Conservation (phyloP, 768 basidiomycete species). For the Astraeus odoratus region DNA sequence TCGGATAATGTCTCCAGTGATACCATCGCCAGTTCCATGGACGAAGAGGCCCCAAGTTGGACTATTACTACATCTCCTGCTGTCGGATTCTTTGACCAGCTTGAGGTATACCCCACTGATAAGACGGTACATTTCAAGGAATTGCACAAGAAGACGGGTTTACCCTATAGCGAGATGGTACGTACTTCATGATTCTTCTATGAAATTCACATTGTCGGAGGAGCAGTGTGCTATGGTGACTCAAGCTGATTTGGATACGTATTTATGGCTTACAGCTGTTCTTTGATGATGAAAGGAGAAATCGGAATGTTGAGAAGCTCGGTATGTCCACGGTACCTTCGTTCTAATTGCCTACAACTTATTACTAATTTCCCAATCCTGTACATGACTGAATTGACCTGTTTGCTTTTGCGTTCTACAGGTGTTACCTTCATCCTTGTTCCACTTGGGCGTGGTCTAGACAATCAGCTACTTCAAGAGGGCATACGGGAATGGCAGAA, state of each 20-base stretch:
- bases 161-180: slow-evolving; percentile 76
- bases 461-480: slow-evolving; percentile 48
- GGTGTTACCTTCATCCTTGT: slow-evolving; percentile 85
- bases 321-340: slow-evolving; percentile 28
- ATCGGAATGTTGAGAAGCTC: slow-evolving; percentile 49
- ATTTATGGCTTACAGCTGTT: slow-evolving; percentile 37
- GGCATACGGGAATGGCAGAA: slow-evolving; percentile 69
- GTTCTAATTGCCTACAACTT: not conserved
- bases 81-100: slow-evolving; percentile 56
- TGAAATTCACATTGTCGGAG: not conserved
- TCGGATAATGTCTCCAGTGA: slow-evolving; percentile 12
- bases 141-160: slow-evolving; percentile 64
- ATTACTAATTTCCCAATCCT: not conserved
- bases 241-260: not conserved
- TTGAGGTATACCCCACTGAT: slow-evolving; percentile 76
- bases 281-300: slow-evolving; percentile 65
- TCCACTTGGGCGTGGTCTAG: slow-evolving; percentile 48
- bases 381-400: not conserved
- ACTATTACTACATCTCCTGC: slow-evolving; percentile 29
- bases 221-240: no score
- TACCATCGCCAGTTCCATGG: slow-evolving; percentile 3
- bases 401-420: slow-evolving; percentile 13
- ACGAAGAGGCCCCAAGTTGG: slow-evolving; percentile 20
- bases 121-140: slow-evolving; percentile 78
- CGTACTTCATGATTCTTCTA: slow-evolving; percentile 6